Percentiles rank a stretch among this genome's conserved stretches.
Conservation (phyloP, 2,329 filamentous ascomycete genomes). For the Zalaria obscura region DNA sequence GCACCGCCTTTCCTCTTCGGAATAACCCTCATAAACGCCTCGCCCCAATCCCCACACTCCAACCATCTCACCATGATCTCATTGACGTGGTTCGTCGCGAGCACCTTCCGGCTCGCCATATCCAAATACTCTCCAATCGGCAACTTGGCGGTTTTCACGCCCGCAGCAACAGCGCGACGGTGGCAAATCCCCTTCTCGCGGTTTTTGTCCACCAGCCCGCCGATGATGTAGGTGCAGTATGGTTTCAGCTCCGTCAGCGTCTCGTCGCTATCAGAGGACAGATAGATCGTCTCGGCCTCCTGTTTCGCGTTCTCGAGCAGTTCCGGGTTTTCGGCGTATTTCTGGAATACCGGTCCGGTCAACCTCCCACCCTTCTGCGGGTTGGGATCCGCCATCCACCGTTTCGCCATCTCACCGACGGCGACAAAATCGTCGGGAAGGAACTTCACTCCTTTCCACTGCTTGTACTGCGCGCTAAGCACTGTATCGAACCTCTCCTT, state of each 20-base stretch:
- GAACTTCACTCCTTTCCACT: constrained; percentile 70
- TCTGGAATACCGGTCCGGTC: constrained; percentile 31
- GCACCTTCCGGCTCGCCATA: constrained; percentile 72
- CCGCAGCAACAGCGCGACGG: constrained; percentile 57
- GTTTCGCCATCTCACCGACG: constrained; percentile 50
- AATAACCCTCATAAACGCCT: constrained; percentile 77
- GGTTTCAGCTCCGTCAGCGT: constrained; percentile 73
- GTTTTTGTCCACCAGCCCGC: constrained; percentile 91
- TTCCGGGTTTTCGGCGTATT: not conserved
- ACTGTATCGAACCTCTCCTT: constrained; percentile 68
- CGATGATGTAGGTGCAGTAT: constrained; percentile 83
- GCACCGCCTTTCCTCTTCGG: constrained; percentile 78
- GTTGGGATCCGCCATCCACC: constrained; percentile 43
- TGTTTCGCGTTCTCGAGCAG: not conserved
- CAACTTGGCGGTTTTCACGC: constrained; percentile 75
- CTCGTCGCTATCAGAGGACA: constrained; percentile 81
- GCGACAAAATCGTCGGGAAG: constrained; percentile 59
- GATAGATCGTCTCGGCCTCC: constrained; percentile 59
- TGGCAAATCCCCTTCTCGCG: constrained; percentile 91
- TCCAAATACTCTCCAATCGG: constrained; percentile 93
- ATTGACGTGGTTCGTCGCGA: constrained; percentile 90
- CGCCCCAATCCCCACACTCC: constrained; percentile 78
- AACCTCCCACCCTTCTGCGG: constrained; percentile 40
- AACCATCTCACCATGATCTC: constrained; percentile 95
- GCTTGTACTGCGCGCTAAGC: constrained; percentile 53